Base-by-base conservation (phyloP, 148 eudicot genomes). In the Silene latifolia region DNA sequence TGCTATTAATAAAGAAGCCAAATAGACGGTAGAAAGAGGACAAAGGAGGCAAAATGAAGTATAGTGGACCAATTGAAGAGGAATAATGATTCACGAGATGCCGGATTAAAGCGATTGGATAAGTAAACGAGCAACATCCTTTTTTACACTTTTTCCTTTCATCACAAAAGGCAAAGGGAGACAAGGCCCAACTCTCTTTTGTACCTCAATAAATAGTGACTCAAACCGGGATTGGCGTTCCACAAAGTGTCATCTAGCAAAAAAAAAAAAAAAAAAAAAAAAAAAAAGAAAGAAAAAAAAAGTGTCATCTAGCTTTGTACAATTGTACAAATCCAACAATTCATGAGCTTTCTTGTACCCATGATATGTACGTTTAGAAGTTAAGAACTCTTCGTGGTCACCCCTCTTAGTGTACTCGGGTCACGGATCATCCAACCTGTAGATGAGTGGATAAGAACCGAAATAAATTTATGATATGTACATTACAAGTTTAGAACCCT, bases 161-260 rank as follows among this genome's bases (percentile, higher is more conserved):
- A 68, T 68, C 58, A 24, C 47, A 27, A 51, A 74, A 74, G 54
- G 71, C 20, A 53, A 66, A 66, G 15, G 25, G 18, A 71, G 24
- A 18, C 35, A 18, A 32, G 10, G 17, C n/a, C 60, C 56, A 35
- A 35, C 12, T 27, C 20, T 44, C 51, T 67, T 67, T 67, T 42
- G 23, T 42, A 44, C 54, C 19, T 71, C 27, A 32, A 54, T 7
- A 48, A 29, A 18, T 1, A 27, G 76, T 76, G 69, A 81, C 75
- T 76, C 69, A 78, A 77, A 87, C 87, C 90, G 87, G 81, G 81
- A 87, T 83, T 87, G 82, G 46, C 88, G 83, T 81, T 86, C 72
- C 75, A 86, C 72, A 48, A 72, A 19, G 51, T 17, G 25, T 42
- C 71, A 18, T 10, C 32, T 64, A 12, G 42, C 18, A n/a, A n/a